Evolutionary conservation across 2,329 filamentous ascomycete species (phyloP).

Genomic region (Teratosphaeriaceae sp.): DNA sequence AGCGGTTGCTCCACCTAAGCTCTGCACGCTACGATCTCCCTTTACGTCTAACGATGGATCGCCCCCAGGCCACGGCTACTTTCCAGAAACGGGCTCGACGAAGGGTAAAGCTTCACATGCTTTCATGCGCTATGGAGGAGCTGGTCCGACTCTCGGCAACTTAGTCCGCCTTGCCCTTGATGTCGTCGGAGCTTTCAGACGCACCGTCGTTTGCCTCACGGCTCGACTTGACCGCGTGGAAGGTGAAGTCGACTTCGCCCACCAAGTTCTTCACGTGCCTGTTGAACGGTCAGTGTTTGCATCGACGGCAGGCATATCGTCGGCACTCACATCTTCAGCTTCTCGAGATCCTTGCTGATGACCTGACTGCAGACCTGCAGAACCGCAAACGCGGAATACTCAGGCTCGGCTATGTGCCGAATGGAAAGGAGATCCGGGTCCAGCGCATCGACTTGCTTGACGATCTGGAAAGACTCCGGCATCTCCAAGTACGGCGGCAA

Average conservation of each 20-base stretch:
- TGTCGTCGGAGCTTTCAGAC: not conserved
- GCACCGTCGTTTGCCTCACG: slow-evolving; percentile 16
- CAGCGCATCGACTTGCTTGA: slow-evolving; percentile 49
- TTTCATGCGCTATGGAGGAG: too few species aligned
- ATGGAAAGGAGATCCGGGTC: slow-evolving; percentile 56
- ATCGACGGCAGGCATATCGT: slow-evolving; percentile 58
- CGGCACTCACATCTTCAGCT: slow-evolving; percentile 39
- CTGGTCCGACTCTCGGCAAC: too few species aligned
- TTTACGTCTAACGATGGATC: too few species aligned
- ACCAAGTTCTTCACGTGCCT: slow-evolving; percentile 55
- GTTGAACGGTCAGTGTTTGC: slow-evolving; percentile 39
- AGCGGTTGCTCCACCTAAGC: too few species aligned
- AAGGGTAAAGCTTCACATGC: too few species aligned
- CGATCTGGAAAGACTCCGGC: slow-evolving; percentile 55
- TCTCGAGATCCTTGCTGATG: slow-evolving; percentile 59
- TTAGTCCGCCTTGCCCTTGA: slow-evolving; percentile 5
- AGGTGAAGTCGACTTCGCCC: slow-evolving; percentile 65
- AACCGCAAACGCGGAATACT: slow-evolving; percentile 67
- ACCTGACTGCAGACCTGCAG: slow-evolving; percentile 58
- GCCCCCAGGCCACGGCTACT: too few species aligned
- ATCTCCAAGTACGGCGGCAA: slow-evolving; percentile 64
- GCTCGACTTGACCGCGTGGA: slow-evolving; percentile 38
- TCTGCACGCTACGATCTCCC: too few species aligned
- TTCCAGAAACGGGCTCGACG: too few species aligned
- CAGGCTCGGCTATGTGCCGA: slow-evolving; percentile 58